Conservation (phyloP, 805 yeast species). For the Lachancea nothofagi region DNA sequence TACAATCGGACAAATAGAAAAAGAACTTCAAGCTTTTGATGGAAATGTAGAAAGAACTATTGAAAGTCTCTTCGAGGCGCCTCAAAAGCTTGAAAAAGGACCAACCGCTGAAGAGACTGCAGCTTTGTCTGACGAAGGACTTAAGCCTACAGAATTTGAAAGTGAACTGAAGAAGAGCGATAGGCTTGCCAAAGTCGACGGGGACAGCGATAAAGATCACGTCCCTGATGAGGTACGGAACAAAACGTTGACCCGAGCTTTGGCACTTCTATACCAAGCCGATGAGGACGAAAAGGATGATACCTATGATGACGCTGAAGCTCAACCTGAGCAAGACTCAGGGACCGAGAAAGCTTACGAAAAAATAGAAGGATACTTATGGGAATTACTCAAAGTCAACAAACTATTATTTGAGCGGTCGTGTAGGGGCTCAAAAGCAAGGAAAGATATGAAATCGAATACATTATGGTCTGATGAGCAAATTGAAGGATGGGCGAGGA, state of each 20-base stretch:
- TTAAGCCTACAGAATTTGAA: slow-evolving; percentile 1
- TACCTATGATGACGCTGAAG: slow-evolving; percentile 53
- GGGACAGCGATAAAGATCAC: slow-evolving; percentile 9
- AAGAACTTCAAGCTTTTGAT: slow-evolving; percentile 43
- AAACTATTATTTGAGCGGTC: slow-evolving; percentile 43
- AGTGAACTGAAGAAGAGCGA: slow-evolving; percentile 6
- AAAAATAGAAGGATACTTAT: slow-evolving; percentile 49
- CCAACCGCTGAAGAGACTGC: slow-evolving; percentile 11
- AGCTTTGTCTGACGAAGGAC: slow-evolving; percentile 18
- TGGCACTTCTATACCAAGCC: slow-evolving; percentile 57
- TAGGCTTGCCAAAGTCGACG: slow-evolving; percentile 13
- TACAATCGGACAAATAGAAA: slow-evolving; percentile 41
- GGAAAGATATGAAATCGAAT: slow-evolving; percentile 47
- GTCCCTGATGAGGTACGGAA: slow-evolving; percentile 49
- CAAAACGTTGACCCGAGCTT: slow-evolving; percentile 53
- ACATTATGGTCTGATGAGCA: slow-evolving; percentile 83
- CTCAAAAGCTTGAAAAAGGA: slow-evolving; percentile 37
- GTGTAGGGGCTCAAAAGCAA: slow-evolving; percentile 44
- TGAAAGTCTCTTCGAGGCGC: slow-evolving; percentile 57
- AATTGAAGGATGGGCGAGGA: slow-evolving; percentile 87
- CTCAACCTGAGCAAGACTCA: slow-evolving; percentile 17
- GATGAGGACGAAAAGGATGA: slow-evolving; percentile 89
- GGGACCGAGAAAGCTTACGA: slow-evolving; percentile 31
- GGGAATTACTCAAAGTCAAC: slow-evolving; percentile 49
- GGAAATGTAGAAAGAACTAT: slow-evolving; percentile 54